Evolutionary conservation across 768 basidiomycete species (phyloP), one percentile per base, ranked within the genome.

Genomic region (Phlebiopsis gigantea): DNA sequence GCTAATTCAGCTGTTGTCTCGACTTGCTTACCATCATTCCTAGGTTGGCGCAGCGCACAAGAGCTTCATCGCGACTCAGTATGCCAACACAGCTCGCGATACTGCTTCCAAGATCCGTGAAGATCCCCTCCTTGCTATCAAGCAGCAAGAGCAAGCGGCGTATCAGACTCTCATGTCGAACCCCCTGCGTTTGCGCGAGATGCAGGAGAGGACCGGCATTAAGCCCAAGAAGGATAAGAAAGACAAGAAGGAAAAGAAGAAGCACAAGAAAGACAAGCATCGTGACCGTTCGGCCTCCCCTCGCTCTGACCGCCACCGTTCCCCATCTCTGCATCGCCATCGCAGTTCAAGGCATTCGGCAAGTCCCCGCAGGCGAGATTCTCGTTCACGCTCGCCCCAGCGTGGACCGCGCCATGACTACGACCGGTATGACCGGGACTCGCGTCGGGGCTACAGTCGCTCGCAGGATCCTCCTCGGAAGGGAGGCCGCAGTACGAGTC

Each of bases 121-220:
- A 71, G 97, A 99, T 66, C 97, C 97, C 5, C 68, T 98, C 5
- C 79, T 99, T n/a, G 92, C 90, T 14, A 98, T 99, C 75, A 98
- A 98, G 72, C 90, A 94, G 68, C 96, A 98, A 66, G 96, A 99
- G 71, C 94, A 97, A 67, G 88, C 90, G 7, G 90, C 93, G 6
- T 88, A 93, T 63, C 84, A 97, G 62, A 83, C 91, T 1, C 75
- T 97, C 39, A 79, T 91, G 75, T 82, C 87, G 47, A 94, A 95
- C 63, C 93, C 93, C 28, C 80, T 93, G 29, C 90, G 90, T 22
- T 74, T 94, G 46, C 82, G 85, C 55, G 85, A 91, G 68, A 73
- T 94, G 77, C 85, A 90, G 69, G 83, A 88, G 68, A 79, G 84
- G 39, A 85, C 85, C 53, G 91, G 91, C n/a, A 83, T 92, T 49